A percentile compares a stretch with the other conserved stretches of the same genome.
phyloP scores from a whole-genome alignment of 2,329 filamentous ascomycete genomes.

The Trichoderma aggressivum region DNA sequence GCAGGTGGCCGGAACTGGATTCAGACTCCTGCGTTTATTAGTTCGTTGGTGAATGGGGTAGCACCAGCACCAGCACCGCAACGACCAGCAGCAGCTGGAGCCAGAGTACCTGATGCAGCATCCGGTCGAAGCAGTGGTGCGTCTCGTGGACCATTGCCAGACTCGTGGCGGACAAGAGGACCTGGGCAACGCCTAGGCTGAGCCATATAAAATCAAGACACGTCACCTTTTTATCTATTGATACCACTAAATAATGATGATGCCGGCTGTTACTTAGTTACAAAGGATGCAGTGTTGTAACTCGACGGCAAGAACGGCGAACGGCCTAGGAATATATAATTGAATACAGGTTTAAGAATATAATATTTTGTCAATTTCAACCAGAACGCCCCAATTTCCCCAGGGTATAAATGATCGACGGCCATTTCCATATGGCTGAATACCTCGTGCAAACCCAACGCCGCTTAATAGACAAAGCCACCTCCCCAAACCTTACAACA shows the following conservation, averaged over 20 bases:
- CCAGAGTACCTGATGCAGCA: slow-evolving; percentile 28
- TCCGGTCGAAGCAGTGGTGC: slow-evolving; percentile 42
- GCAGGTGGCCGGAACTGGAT: slow-evolving; percentile 78
- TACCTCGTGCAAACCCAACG: not conserved
- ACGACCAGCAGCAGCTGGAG: not conserved
- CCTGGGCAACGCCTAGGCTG: slow-evolving; percentile 60
- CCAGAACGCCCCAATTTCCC: not conserved
- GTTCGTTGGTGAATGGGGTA: slow-evolving; percentile 40
- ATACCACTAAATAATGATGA: not conserved
- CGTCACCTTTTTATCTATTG: not conserved
- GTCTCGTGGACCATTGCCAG: slow-evolving; percentile 51
- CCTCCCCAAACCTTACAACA: not conserved
- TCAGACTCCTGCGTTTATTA: slow-evolving; percentile 69
- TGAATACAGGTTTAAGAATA: not conserved
- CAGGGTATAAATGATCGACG: slow-evolving; percentile 9
- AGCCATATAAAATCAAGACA: slow-evolving; percentile 17
- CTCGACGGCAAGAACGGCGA: not conserved
- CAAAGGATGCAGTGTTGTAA: not conserved
- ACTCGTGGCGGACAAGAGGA: slow-evolving; percentile 63
- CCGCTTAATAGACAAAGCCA: not conserved
- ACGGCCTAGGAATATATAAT: not conserved
- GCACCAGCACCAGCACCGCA: not conserved
- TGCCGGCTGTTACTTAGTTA: not conserved
- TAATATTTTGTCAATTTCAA: not conserved
- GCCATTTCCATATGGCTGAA: slow-evolving; percentile 1